Conservation (phyloP, 306 rosid genomes). For the Ormosia semicastrata region DNA sequence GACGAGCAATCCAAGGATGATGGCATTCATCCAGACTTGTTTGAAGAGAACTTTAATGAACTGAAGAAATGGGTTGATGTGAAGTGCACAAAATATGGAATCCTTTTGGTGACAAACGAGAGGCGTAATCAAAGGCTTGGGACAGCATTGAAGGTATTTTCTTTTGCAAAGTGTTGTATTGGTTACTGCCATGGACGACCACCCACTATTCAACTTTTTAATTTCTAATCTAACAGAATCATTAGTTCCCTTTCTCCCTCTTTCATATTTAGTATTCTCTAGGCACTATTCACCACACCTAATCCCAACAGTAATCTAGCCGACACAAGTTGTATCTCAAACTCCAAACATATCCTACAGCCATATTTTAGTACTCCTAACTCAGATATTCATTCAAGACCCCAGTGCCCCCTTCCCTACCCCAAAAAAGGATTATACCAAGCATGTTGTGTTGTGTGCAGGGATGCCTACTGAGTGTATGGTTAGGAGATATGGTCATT, state of each 20-base stretch:
- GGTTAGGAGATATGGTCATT: not conserved
- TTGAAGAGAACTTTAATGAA: constrained; percentile 77
- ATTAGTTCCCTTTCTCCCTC: not conserved
- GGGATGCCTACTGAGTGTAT: too few species aligned
- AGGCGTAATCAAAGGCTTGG: constrained; percentile 78
- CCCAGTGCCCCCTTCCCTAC: not conserved
- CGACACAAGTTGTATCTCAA: not conserved
- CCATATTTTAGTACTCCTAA: not conserved
- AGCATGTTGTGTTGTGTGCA: not conserved
- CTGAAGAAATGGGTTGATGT: constrained; percentile 89
- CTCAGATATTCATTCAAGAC: not conserved
- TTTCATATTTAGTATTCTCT: not conserved
- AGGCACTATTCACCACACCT: too few species aligned
- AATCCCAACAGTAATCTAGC: not conserved
- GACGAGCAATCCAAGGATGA: constrained; percentile 38
- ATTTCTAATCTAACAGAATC: not conserved
- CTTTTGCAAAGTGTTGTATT: not conserved
- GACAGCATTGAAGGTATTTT: constrained; percentile 79
- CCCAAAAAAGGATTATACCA: not conserved
- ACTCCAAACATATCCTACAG: not conserved
- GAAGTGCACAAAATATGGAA: constrained; percentile 73
- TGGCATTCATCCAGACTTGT: constrained; percentile 43
- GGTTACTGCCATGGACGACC: not conserved
- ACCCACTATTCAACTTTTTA: not conserved
- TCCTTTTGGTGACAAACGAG: constrained; percentile 69